Evolutionary conservation across 2,329 filamentous ascomycete species (phyloP).

Genomic region (Arthrobotrys sinensis): DNA sequence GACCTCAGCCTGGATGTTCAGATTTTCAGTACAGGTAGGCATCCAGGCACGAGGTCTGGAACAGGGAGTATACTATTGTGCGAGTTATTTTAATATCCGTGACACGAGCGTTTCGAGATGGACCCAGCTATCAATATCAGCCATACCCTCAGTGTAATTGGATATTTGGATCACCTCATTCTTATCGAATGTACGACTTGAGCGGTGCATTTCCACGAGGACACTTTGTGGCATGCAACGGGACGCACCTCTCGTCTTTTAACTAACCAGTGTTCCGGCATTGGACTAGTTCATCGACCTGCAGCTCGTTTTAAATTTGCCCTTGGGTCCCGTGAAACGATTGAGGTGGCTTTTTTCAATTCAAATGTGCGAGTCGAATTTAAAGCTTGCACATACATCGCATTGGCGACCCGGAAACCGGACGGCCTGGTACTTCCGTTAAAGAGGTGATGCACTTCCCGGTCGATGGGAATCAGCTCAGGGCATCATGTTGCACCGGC

Average conservation of each 20-base stretch:
- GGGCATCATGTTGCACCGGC: neutral
- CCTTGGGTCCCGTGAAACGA: neutral
- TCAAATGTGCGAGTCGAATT: neutral
- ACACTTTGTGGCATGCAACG: too few species aligned
- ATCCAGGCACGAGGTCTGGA: slow-evolving; percentile 16
- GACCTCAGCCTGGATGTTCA: slow-evolving; percentile 3
- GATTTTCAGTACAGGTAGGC: slow-evolving; percentile 15
- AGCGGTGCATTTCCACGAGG: neutral
- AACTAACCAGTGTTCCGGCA: too few species aligned
- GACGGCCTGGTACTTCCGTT: neutral
- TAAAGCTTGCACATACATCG: neutral
- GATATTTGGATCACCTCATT: too few species aligned
- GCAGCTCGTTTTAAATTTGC: too few species aligned
- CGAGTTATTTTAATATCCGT: slow-evolving; percentile 18
- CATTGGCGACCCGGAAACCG: slow-evolving; percentile 4
- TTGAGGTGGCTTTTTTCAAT: neutral
- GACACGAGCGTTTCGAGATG: slow-evolving; percentile 3
- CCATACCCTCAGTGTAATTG: too few species aligned
- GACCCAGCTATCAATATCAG: too few species aligned
- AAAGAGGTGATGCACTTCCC: too few species aligned
- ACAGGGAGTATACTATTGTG: slow-evolving; percentile 2
- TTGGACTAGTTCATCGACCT: neutral
- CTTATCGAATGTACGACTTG: neutral
- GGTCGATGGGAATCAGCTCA: too few species aligned
- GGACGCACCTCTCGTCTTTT: neutral